These are phyloP conservation scores for Termitomyces sp. DNA, from an alignment of 768 basidiomycete species.

Conservation along the genomic window DNA sequence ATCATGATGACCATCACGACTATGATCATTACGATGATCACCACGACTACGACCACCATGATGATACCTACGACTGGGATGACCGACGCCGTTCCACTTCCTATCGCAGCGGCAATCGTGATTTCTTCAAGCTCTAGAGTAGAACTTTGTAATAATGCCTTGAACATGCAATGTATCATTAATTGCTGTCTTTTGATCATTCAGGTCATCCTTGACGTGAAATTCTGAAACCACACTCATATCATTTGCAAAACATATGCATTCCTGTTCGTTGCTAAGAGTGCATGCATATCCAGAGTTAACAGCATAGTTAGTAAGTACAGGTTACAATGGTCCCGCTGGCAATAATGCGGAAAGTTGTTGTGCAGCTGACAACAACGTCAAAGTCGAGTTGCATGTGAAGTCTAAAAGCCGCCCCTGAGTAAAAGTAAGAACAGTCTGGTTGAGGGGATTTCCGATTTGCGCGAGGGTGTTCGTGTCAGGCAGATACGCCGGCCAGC, in stretches of 20 bases:
- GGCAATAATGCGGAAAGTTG: slow-evolving; percentile 1
- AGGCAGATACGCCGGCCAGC: slow-evolving; percentile 24
- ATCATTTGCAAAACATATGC: neutral
- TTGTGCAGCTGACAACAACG: neutral
- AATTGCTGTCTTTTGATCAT: neutral
- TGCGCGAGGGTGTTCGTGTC: slow-evolving; percentile 15
- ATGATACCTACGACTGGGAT: neutral
- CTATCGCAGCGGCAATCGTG: neutral
- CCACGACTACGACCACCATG: neutral
- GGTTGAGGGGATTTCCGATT: slow-evolving; percentile 15
- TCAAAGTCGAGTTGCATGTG: slow-evolving; percentile 3
- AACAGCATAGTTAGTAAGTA: neutral
- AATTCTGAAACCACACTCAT: neutral
- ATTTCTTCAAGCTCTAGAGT: neutral
- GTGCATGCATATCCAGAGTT: neutral
- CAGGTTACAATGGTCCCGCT: neutral
- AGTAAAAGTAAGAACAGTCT: slow-evolving; percentile 5
- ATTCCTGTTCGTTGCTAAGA: neutral
- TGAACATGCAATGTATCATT: neutral
- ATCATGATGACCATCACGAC: neutral
- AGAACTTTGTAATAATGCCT: neutral
- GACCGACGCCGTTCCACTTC: neutral
- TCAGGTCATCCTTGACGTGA: neutral
- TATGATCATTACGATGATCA: neutral
- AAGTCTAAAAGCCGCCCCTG: slow-evolving; percentile 14